These are phyloP conservation scores for Dryas integrifolia DNA, from an alignment of 331 rosid genomes.

Conservation along the genomic window DNA sequence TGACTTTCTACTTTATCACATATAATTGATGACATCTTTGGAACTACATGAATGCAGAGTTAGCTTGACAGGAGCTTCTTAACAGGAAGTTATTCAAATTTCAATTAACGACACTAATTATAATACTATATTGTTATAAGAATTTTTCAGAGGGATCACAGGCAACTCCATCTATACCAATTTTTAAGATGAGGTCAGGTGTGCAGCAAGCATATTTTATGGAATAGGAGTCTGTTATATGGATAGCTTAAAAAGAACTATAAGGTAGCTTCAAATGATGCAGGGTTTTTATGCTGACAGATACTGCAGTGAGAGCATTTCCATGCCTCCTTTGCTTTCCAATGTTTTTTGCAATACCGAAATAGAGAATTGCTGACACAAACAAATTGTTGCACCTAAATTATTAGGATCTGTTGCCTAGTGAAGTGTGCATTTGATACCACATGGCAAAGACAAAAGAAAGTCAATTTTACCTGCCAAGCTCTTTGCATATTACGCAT, in stretches of 20 bases:
- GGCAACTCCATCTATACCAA: constrained; percentile 2
- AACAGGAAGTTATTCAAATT: not conserved
- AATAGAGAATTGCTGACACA: not conserved
- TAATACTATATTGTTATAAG: not conserved
- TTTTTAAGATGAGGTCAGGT: not conserved
- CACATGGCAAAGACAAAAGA: not conserved
- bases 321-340: not conserved
- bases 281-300: not conserved
- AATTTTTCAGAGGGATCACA: not conserved
- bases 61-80: not conserved
- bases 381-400: not conserved
- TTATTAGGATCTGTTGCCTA: not conserved
- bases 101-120: not conserved
- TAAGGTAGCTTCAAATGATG: not conserved
- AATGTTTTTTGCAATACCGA: not conserved
- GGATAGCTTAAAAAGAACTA: not conserved
- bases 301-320: not conserved
- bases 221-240: not conserved
- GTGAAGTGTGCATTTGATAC: constrained; percentile 4
- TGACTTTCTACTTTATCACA: constrained; percentile 23
- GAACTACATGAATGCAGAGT: constrained; percentile 5
- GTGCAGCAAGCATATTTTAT: not conserved
- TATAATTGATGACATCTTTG: constrained; percentile 19
- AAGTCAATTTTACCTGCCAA: constrained; percentile 66
- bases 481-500: constrained; percentile 93